Percentiles rank a stretch among this genome's conserved stretches.
phyloP scores from a whole-genome alignment of 2,329 filamentous ascomycete genomes.

The Ophiostoma perfectum region DNA sequence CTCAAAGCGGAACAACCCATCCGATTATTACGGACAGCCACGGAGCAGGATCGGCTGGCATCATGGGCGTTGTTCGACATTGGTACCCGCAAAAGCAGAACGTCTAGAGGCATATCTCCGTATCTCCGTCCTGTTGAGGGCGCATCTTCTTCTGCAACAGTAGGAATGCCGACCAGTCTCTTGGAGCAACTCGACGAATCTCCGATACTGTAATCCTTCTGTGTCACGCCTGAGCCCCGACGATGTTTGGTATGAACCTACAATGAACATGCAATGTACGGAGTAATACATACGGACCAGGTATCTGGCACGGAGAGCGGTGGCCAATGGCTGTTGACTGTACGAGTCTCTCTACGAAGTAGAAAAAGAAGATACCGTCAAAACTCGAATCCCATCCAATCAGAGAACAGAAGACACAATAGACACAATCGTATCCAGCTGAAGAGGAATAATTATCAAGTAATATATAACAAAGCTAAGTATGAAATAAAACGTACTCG shows the following conservation, averaged over 20 bases:
- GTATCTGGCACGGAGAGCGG: not conserved
- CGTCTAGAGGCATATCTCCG: not conserved
- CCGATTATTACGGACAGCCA: not conserved
- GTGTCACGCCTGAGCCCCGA: not conserved
- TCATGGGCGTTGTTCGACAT: not conserved
- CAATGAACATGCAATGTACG: no score
- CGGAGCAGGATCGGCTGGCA: not conserved
- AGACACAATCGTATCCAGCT: not conserved
- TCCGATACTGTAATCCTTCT: not conserved
- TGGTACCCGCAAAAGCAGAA: not conserved
- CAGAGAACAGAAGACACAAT: not conserved
- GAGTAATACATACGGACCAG: not conserved
- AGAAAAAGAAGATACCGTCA: not conserved
- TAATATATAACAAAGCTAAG: no score
- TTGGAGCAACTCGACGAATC: not conserved
- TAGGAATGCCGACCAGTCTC: not conserved
- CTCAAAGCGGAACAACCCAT: conserved; percentile 1
- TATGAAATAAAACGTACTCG: no score
- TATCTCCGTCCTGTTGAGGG: not conserved
- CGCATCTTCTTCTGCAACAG: not conserved
- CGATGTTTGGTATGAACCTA: no score
- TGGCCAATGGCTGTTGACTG: conserved; percentile 1
- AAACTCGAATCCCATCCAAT: conserved; percentile 7
- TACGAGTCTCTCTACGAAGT: conserved; percentile 1
- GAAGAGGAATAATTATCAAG: not conserved